Evolutionary conservation across 139 green algal genomes (phyloP).

Genomic region (Yamagishiella unicocca): DNA sequence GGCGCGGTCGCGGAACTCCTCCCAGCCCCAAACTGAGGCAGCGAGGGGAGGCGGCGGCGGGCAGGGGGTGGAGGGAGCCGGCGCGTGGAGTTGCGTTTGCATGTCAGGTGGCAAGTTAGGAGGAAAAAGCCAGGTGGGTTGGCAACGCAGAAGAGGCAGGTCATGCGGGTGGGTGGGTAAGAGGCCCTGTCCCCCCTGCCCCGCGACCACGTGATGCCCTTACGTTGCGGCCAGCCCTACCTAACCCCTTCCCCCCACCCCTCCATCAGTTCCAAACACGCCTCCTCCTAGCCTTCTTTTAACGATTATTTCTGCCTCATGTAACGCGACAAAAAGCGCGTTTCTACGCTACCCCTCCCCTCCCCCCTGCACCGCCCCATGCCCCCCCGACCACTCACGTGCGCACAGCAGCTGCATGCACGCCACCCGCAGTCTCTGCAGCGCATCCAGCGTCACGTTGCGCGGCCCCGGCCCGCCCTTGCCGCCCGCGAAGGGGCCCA

Average conservation of each 20-base stretch:
- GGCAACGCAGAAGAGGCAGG: too few species aligned
- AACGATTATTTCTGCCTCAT: too few species aligned
- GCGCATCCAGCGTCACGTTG: conserved; percentile 57
- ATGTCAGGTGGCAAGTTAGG: too few species aligned
- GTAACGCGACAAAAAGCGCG: too few species aligned
- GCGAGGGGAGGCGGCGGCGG: not conserved
- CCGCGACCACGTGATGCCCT: too few species aligned
- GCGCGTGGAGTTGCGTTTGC: too few species aligned
- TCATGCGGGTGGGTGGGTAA: too few species aligned
- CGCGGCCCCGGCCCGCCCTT: conserved; percentile 24
- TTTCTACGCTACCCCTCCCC: too few species aligned
- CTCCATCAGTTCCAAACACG: too few species aligned
- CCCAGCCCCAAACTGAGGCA: conserved; percentile 42
- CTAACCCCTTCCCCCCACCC: not conserved
- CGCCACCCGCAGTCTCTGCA: conserved; percentile 74
- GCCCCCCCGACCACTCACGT: not conserved
- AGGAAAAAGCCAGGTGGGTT: too few species aligned
- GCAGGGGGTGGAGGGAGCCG: not conserved
- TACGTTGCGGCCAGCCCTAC: not conserved
- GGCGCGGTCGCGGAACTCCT: conserved; percentile 42
- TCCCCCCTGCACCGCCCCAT: not conserved
- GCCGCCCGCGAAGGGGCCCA: conserved; percentile 4
- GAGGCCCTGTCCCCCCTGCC: too few species aligned
- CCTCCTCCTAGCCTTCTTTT: too few species aligned
- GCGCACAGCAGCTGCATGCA: conserved; percentile 81